phyloP scores from a whole-genome alignment of 331 rosid species.

The Erythrophleum ivorense region DNA sequence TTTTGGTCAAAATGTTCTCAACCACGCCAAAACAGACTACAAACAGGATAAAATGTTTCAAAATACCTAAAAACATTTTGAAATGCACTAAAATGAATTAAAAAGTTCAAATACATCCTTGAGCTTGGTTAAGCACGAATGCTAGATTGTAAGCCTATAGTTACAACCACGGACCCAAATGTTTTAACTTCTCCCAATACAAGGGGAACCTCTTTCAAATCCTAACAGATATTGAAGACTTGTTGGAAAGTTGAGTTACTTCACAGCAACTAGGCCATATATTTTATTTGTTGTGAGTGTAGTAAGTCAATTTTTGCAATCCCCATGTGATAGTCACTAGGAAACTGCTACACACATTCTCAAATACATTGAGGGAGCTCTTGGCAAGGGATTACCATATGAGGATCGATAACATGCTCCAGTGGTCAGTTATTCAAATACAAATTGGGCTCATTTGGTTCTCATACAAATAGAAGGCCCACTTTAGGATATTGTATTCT shows the following conservation, averaged over 20 bases:
- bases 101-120: too few species aligned
- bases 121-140: too few species aligned
- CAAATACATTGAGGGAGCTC: neutral
- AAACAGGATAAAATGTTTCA: neutral
- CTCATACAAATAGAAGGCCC: neutral
- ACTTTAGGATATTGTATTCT: neutral
- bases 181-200: neutral
- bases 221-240: neutral
- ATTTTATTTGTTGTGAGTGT: neutral
- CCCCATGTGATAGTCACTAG: neutral
- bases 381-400: neutral
- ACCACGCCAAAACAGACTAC: neutral
- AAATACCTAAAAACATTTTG: neutral
- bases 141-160: neutral
- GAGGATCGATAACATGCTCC: neutral
- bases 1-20: too few species aligned
- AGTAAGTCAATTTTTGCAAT: neutral
- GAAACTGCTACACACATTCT: too few species aligned
- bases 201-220: neutral
- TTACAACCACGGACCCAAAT: neutral
- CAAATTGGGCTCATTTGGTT: neutral
- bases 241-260: neutral
- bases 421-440: neutral
- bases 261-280: neutral
- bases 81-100: neutral